These are phyloP conservation scores for Chrysoporthe austroafricana DNA, from an alignment of 2,329 filamentous ascomycete genomes.

Conservation along the genomic window DNA sequence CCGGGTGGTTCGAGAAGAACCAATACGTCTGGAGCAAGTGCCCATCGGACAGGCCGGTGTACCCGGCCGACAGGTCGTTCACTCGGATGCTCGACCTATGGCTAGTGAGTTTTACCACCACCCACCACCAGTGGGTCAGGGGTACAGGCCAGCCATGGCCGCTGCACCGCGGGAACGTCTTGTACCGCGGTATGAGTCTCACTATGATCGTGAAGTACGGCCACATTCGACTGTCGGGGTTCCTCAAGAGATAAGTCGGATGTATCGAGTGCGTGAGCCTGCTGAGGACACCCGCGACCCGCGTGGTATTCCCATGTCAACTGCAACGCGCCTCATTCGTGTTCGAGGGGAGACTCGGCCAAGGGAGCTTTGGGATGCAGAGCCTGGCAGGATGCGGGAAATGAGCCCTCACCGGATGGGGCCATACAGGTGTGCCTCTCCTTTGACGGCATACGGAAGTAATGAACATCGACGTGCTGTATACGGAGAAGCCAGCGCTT, in stretches of 20 bases:
- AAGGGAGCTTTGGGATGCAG: constrained; percentile 6
- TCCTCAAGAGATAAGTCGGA: constrained; percentile 16
- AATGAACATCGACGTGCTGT: constrained; percentile 15
- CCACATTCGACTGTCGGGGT: constrained; percentile 7
- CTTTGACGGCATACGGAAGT: constrained; percentile 6
- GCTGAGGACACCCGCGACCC: constrained; percentile 6
- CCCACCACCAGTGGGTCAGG: constrained; percentile 7
- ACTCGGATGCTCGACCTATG: constrained; percentile 7
- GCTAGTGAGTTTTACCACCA: constrained; percentile 9
- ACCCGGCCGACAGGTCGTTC: neutral
- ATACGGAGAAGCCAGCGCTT: constrained; percentile 24
- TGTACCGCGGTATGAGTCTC: constrained; percentile 10
- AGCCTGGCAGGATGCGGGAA: constrained; percentile 14
- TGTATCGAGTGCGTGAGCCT: constrained; percentile 26
- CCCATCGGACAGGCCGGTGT: constrained; percentile 21
- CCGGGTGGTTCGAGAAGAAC: constrained; percentile 21
- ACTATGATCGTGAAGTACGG: constrained; percentile 12
- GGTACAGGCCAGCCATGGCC: constrained; percentile 9
- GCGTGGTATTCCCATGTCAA: constrained; percentile 7
- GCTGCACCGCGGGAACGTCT: constrained; percentile 8
- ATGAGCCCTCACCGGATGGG: constrained; percentile 20
- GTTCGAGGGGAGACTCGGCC: constrained; percentile 19
- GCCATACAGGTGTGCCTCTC: constrained; percentile 4
- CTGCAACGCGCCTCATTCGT: constrained; percentile 23
- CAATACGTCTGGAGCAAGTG: constrained; percentile 28